Conservation (phyloP, 129 eudicot species). For the Escallonia rubra region DNA sequence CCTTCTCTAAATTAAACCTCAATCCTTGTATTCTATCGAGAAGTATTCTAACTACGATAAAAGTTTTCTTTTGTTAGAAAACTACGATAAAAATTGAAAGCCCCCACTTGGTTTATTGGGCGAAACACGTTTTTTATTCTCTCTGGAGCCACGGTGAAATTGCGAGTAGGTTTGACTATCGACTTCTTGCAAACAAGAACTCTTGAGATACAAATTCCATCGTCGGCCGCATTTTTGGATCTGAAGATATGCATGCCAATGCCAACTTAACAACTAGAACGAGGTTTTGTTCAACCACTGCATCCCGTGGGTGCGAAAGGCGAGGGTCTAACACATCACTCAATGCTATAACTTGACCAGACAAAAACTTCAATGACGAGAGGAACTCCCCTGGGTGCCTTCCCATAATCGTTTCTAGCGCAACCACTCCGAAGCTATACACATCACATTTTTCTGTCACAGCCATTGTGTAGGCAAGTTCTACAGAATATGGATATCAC, state of each 20-base stretch:
- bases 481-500: neutral
- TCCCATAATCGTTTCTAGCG: slow-evolving; percentile 2
- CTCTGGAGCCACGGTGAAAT: too few species aligned
- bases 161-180: too few species aligned
- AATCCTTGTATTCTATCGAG: too few species aligned
- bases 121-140: too few species aligned
- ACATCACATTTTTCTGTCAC: slow-evolving; percentile 11
- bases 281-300: neutral
- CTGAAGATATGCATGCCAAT: neutral
- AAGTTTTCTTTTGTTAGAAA: too few species aligned
- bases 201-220: neutral
- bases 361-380: neutral
- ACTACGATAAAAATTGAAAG: too few species aligned
- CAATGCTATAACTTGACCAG: neutral
- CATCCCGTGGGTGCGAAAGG: neutral
- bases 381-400: neutral
- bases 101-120: too few species aligned
- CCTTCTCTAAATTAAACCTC: too few species aligned
- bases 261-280: neutral
- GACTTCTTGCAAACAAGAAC: too few species aligned
- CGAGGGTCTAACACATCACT: neutral
- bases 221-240: neutral
- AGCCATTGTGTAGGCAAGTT: neutral
- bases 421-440: slow-evolving; percentile 14
- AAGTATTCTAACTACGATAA: too few species aligned